Percentiles rank a stretch among this genome's conserved stretches.
These are phyloP conservation scores for Marvania coccoides DNA, from an alignment of 139 green algal species.

Conservation along the genomic window DNA sequence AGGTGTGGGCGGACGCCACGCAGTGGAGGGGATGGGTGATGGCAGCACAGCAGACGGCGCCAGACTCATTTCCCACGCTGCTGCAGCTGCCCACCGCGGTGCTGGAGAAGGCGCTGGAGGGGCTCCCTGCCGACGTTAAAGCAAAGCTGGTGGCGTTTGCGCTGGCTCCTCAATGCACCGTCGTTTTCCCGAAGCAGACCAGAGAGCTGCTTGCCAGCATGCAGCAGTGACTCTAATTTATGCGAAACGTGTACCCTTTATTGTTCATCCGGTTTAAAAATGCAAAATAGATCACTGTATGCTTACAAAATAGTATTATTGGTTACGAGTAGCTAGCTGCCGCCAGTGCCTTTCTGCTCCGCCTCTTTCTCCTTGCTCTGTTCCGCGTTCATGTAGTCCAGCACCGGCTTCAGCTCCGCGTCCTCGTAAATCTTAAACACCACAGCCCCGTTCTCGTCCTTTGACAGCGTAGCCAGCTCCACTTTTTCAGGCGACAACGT, in stretches of 20 bases:
- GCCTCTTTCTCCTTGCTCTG: slow-evolving; percentile 49
- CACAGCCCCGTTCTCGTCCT: slow-evolving; percentile 40
- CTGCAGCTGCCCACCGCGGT: slow-evolving; percentile 35
- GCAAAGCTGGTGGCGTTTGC: slow-evolving; percentile 10
- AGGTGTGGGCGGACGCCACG: slow-evolving; percentile 55
- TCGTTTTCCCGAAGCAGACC: not conserved
- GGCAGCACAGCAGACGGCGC: slow-evolving; percentile 45
- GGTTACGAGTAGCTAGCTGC: not conserved
- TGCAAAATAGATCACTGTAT: not conserved
- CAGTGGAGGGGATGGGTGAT: slow-evolving; percentile 78
- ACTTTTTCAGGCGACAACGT: slow-evolving; percentile 88
- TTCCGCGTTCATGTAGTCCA: slow-evolving; percentile 66
- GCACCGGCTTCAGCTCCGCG: slow-evolving; percentile 62
- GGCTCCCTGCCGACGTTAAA: not conserved
- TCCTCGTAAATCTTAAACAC: slow-evolving; percentile 66
- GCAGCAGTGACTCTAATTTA: too few relatives aligned
- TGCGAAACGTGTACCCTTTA: too few relatives aligned
- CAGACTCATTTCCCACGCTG: slow-evolving; percentile 52
- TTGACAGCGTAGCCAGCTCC: slow-evolving; percentile 81
- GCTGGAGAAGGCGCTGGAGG: not conserved
- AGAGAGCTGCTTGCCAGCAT: not conserved
- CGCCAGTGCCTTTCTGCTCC: slow-evolving; percentile 3
- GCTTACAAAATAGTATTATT: not conserved
- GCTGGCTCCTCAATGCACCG: not conserved
- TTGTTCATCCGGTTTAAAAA: not conserved